phyloP scores from a whole-genome alignment of 1,284 basidiomycete genomes.

The Neolentinus lepideus region DNA sequence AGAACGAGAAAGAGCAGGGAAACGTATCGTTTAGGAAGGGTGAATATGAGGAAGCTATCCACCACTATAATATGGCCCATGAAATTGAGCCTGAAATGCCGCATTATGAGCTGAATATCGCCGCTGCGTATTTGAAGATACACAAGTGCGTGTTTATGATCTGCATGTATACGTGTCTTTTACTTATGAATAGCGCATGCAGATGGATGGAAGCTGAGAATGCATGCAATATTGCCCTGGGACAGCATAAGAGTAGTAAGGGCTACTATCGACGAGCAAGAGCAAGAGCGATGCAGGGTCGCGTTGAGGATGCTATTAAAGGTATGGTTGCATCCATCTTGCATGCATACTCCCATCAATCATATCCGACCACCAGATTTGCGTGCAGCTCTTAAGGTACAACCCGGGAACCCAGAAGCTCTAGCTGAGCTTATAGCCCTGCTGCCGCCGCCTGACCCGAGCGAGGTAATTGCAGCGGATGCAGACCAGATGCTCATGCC shows the following conservation, averaged over 20 bases:
- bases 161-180: slow-evolving; percentile 1
- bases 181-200: background rate
- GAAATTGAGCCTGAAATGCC: slow-evolving; percentile 61
- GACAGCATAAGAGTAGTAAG: slow-evolving; percentile 58
- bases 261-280: slow-evolving; percentile 60
- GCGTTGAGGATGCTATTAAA: slow-evolving; percentile 51
- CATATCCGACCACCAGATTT: slow-evolving; percentile 35
- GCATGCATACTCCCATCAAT: background rate
- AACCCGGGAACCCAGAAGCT: slow-evolving; percentile 54
- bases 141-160: slow-evolving; percentile 39
- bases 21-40: slow-evolving; percentile 57
- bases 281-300: slow-evolving; percentile 50
- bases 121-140: slow-evolving; percentile 61
- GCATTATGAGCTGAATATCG: slow-evolving; percentile 65
- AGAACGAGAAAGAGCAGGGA: slow-evolving; percentile 64
- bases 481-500: slow-evolving; percentile 4
- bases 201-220: slow-evolving; percentile 65
- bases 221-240: slow-evolving; percentile 53
- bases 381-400: slow-evolving; percentile 46
- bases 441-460: slow-evolving; percentile 21
- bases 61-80: slow-evolving; percentile 49
- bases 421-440: slow-evolving; percentile 41
- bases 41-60: slow-evolving; percentile 44
- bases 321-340: slow-evolving; percentile 25
- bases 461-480: slow-evolving; percentile 6